Evolutionary conservation across 2,329 filamentous ascomycete species (phyloP), one percentile per base, ranked within the genome.

Genomic region (Phialemoniopsis sp.): DNA sequence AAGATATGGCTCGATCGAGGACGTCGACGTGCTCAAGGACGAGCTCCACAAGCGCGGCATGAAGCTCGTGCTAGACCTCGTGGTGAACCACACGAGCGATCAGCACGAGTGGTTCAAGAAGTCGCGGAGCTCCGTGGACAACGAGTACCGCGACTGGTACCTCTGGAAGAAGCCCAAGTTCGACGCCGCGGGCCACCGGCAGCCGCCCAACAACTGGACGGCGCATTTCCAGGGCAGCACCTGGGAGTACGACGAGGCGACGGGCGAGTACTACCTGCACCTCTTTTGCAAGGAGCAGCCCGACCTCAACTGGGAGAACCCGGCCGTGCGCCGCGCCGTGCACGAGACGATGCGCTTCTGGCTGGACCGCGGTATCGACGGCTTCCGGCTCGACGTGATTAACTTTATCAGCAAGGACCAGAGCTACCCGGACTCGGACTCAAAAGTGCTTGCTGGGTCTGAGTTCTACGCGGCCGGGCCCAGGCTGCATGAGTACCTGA

Each of bases 261-360:
- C 21, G 44, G 58, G 60, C 10, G 68, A 75, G 46, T 75, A 73
- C 52, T 77, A 87, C 53, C 76, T 89, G 2, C 77, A 80, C 45
- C 72, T 89, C 21, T 90, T 87, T 58, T 76, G 77, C 32, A 73
- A 72, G 5, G 77, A 84, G 47, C 85, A 89, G 54, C 85, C 86
- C 0, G 86, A 89, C 47, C 72, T 90, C 31, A 89, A 89, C 62
- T 89, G 85, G 85, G 82, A 88, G 54, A 82, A 84, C 50, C 69
- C 71, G 0, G 72, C 72, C 1, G 79, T 86, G 4, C 73, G 83
- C 28, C 62, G 73, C 40, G 82, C 80, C 3, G 80, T 87, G 3
- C 82, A 87, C 55, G 68, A 81, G 31, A 72, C 81, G 16, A 82
- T 87, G 70, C 72, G 73, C 16, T 89, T 89, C 61, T 89, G 85